A percentile compares a stretch with the other conserved stretches of the same genome.
These are phyloP conservation scores for Thalia dealbata DNA, from an alignment of 176 grass and related monocot species.

Conservation along the genomic window DNA sequence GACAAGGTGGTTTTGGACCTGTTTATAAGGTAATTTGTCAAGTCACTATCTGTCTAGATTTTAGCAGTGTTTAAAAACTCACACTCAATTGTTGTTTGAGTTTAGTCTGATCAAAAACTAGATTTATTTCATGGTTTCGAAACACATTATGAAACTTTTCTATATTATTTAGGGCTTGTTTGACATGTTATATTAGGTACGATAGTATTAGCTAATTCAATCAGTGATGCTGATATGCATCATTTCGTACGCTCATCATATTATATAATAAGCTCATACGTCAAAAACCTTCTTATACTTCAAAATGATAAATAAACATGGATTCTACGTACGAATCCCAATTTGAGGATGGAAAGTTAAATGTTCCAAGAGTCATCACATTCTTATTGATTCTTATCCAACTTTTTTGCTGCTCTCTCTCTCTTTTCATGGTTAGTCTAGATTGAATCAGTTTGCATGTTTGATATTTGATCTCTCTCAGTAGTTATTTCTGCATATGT, in stretches of 20 bases:
- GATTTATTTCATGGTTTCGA: not conserved
- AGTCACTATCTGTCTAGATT: not conserved
- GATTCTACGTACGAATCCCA: too few species aligned
- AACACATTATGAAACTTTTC: not conserved
- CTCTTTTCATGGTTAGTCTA: not conserved
- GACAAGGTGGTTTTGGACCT: conserved; percentile 13
- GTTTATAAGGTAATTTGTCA: not conserved
- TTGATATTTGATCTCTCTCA: not conserved
- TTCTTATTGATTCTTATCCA: not conserved
- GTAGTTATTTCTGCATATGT: not conserved
- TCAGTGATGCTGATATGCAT: too few species aligned
- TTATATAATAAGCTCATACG: too few species aligned
- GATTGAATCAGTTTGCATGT: not conserved
- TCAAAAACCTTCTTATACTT: too few species aligned
- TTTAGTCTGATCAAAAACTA: not conserved
- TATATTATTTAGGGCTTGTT: not conserved
- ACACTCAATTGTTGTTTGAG: not conserved
- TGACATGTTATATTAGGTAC: too few species aligned
- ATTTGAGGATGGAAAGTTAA: too few species aligned
- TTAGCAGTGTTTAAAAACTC: not conserved
- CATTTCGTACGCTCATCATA: too few species aligned
- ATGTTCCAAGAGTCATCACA: too few species aligned
- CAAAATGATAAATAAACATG: too few species aligned
- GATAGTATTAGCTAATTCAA: too few species aligned
- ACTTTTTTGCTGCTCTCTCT: not conserved